These are phyloP conservation scores for Clitopilus passeckerianus DNA, from an alignment of 768 basidiomycete species.

Conservation along the genomic window DNA sequence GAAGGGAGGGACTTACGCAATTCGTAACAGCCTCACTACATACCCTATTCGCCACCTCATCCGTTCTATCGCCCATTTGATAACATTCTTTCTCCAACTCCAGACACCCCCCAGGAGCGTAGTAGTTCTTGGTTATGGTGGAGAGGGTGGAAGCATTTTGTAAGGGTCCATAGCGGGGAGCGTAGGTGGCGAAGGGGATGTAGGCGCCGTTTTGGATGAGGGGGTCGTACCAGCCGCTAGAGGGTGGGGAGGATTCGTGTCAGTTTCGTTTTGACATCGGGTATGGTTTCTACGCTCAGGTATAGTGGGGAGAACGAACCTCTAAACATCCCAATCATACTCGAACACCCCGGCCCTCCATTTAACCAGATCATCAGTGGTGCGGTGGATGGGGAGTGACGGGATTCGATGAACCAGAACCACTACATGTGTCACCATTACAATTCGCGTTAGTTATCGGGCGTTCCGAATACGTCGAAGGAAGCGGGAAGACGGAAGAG, in stretches of 20 bases:
- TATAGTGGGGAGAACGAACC: slow-evolving; percentile 22
- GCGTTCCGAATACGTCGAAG: too few species aligned
- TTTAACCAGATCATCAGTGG: slow-evolving; percentile 55
- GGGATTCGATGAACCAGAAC: slow-evolving; percentile 58
- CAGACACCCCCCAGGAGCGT: slow-evolving; percentile 32
- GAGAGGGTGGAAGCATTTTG: slow-evolving; percentile 31
- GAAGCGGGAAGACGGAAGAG: too few species aligned
- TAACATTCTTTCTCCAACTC: slow-evolving; percentile 40
- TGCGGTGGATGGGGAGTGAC: slow-evolving; percentile 42
- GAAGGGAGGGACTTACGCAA: slow-evolving; percentile 29
- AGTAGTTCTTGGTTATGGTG: slow-evolving; percentile 33
- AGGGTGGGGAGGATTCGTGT: slow-evolving; percentile 45
- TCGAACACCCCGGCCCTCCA: slow-evolving; percentile 46
- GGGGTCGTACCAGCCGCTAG: slow-evolving; percentile 51
- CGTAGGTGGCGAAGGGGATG: slow-evolving; percentile 38
- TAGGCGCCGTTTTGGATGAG: slow-evolving; percentile 45
- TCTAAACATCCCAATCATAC: slow-evolving; percentile 54
- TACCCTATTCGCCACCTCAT: slow-evolving; percentile 30
- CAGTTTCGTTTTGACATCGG: too few species aligned
- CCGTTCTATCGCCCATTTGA: slow-evolving; percentile 27
- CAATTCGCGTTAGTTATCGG: too few species aligned
- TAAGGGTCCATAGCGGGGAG: slow-evolving; percentile 51
- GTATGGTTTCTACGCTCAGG: not conserved
- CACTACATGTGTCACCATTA: too few species aligned
- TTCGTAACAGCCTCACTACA: slow-evolving; percentile 35